Conservation (phyloP, 1,284 basidiomycete genomes). For the Ganoderma lingzhi region DNA sequence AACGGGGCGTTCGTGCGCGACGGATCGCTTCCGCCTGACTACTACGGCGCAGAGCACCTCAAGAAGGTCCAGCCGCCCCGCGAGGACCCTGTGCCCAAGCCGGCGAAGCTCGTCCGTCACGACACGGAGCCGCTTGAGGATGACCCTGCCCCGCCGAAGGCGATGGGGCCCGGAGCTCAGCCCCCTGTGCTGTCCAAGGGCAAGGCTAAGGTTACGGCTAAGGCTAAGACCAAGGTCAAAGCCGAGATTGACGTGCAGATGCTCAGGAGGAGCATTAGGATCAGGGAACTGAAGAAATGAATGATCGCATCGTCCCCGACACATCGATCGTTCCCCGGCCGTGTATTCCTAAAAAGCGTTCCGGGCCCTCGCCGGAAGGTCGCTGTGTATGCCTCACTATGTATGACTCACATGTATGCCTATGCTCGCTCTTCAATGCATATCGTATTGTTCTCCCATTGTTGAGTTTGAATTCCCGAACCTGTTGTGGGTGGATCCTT, state of each 20-base stretch:
- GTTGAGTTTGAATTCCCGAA: neutral
- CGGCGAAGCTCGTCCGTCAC: constrained; percentile 1
- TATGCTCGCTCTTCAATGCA: neutral
- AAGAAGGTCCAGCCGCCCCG: constrained; percentile 4
- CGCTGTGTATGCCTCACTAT: neutral
- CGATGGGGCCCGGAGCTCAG: neutral
- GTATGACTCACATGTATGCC: constrained; percentile 2
- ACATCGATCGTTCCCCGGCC: neutral
- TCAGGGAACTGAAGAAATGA: neutral
- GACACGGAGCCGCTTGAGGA: constrained; percentile 17
- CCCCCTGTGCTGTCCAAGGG: neutral
- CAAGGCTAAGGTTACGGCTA: neutral
- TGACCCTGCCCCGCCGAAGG: neutral
- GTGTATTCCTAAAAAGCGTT: neutral
- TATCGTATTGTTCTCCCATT: neutral
- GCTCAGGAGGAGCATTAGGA: neutral
- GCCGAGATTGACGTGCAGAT: neutral
- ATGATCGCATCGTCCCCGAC: neutral
- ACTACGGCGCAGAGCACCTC: constrained; percentile 1
- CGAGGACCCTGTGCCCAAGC: neutral
- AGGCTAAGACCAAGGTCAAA: neutral
- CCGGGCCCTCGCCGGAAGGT: neutral
- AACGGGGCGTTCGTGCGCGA: constrained; percentile 15
- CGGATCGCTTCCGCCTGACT: constrained; percentile 24
- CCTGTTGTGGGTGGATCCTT: neutral